Evolutionary conservation across 805 yeast species (phyloP), one percentile per base, ranked within the genome.

Genomic region (Suhomyces canberraensis): DNA sequence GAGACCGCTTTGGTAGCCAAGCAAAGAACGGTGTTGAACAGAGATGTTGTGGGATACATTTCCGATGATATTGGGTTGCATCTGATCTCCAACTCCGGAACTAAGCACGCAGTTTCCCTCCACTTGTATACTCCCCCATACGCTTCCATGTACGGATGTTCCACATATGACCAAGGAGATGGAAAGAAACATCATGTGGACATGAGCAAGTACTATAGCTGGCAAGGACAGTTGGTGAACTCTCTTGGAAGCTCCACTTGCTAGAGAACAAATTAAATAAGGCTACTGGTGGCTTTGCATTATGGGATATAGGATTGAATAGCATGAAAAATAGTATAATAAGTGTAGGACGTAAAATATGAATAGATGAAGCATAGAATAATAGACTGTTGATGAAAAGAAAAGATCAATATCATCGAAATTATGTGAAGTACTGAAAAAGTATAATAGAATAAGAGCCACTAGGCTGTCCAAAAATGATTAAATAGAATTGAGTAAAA

Each of bases 91-190:
- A 83, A 83, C 52, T 46, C 44, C 25, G 31, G 61, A 0, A 52
- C 60, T 15, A 66, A 65, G 25, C 56, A 64, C 16, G 78, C 85
- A 9, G 76, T 83, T 11, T 75, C 84, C 28, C 67, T 83, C 54
- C 90, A 83, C 56, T 67, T 83, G 36, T 83, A 83, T 60, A 81
- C 89, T 5, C 89, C 90, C 5, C 88, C 90, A 7, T 80, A 80
- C 54, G 90, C 88, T 4, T 63, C 79, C 35, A 65, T 74, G 53
- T 75, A 72, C 50, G 81, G 79, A 15, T 76, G 79, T 41, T 56
- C 67, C 33, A 64, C 61, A 61, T 75, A 68, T 47, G 82, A 78
- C 47, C 69, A 69, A 26, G 56, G 51, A 22, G 65, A 65, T 36
- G 81, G 81, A 33, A 62, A 56, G 41, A 69, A 66, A 48, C 75